A percentile compares a stretch with the other conserved stretches of the same genome.
phyloP scores from a whole-genome alignment of 306 rosid genomes.

The Prinsepia uniflora region DNA sequence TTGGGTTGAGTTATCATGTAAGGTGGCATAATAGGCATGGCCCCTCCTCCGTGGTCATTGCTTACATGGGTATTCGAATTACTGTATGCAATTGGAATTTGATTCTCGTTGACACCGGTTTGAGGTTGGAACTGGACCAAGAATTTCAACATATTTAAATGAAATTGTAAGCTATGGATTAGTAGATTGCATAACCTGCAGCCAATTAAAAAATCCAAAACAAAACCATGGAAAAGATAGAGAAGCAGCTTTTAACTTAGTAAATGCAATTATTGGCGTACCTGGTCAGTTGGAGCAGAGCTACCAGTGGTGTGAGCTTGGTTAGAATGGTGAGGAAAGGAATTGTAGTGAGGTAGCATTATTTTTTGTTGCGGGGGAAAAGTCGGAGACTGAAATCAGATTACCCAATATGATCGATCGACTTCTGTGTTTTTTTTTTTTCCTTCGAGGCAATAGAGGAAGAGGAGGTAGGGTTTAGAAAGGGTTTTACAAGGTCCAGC shows the following conservation, averaged over 20 bases:
- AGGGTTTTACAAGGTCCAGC: neutral
- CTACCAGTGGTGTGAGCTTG: constrained; percentile 1
- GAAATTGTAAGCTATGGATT: constrained; percentile 14
- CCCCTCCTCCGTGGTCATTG: constrained; percentile 18
- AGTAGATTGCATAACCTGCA: constrained; percentile 19
- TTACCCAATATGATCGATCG: neutral
- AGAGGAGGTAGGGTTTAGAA: neutral
- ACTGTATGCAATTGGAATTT: constrained; percentile 27
- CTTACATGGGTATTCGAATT: constrained; percentile 26
- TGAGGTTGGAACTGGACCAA: constrained; percentile 41
- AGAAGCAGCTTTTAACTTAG: neutral
- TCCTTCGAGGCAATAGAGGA: neutral
- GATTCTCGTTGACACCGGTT: constrained; percentile 34
- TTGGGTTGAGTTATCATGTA: constrained; percentile 37
- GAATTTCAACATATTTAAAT: constrained; percentile 17
- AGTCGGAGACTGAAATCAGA: neutral
- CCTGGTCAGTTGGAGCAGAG: constrained; percentile 19
- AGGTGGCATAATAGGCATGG: constrained; percentile 23
- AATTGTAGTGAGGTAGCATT: constrained; percentile 17
- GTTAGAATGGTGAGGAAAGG: constrained; percentile 6
- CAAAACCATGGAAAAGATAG: neutral
- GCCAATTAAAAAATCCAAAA: neutral
- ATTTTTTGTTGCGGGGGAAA: neutral
- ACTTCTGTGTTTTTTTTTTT: neutral
- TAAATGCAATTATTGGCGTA: neutral